A percentile compares a stretch with the other conserved stretches of the same genome.
phyloP scores from a whole-genome alignment of 352 stramenopile genomes.

The Pythium insidiosum region DNA sequence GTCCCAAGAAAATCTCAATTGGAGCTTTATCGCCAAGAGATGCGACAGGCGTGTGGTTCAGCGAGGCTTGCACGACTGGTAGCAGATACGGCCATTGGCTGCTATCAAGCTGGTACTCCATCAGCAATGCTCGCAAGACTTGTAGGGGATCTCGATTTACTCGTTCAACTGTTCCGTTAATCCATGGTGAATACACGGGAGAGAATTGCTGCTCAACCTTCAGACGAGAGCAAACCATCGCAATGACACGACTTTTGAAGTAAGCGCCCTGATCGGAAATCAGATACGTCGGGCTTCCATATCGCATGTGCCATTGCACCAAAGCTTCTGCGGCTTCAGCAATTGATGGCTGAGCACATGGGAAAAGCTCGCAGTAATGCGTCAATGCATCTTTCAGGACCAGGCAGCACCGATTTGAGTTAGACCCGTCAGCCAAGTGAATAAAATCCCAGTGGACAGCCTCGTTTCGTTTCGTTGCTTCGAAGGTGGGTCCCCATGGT shows the following conservation, averaged over 20 bases:
- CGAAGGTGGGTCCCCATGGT: background rate
- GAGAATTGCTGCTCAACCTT: slow-evolving; percentile 20
- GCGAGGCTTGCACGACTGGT: slow-evolving; percentile 16
- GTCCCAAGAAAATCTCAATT: slow-evolving; percentile 14
- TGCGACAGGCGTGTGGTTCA: slow-evolving; percentile 19
- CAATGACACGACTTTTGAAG: slow-evolving; percentile 13
- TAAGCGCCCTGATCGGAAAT: slow-evolving; percentile 19
- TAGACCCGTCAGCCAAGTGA: slow-evolving; percentile 15
- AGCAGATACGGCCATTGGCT: slow-evolving; percentile 17
- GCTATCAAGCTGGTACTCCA: slow-evolving; percentile 17
- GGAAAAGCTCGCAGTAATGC: slow-evolving; percentile 19
- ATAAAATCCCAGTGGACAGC: slow-evolving; percentile 21
- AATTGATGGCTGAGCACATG: slow-evolving; percentile 13
- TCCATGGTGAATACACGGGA: slow-evolving; percentile 20
- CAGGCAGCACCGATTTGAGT: slow-evolving; percentile 13
- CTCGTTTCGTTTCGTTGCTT: slow-evolving; percentile 9
- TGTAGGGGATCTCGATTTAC: slow-evolving; percentile 21
- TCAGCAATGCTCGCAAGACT: slow-evolving; percentile 13
- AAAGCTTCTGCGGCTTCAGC: slow-evolving; percentile 13
- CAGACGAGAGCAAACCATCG: slow-evolving; percentile 6
- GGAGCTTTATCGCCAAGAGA: slow-evolving; percentile 12
- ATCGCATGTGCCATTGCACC: slow-evolving; percentile 14
- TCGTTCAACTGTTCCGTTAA: slow-evolving; percentile 21
- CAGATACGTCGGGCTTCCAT: slow-evolving; percentile 12
- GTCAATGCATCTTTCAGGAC: slow-evolving; percentile 21